Evolutionary conservation across 1,139 yeast genomes (phyloP).

Genomic region (Yamadazyma mexicana): DNA sequence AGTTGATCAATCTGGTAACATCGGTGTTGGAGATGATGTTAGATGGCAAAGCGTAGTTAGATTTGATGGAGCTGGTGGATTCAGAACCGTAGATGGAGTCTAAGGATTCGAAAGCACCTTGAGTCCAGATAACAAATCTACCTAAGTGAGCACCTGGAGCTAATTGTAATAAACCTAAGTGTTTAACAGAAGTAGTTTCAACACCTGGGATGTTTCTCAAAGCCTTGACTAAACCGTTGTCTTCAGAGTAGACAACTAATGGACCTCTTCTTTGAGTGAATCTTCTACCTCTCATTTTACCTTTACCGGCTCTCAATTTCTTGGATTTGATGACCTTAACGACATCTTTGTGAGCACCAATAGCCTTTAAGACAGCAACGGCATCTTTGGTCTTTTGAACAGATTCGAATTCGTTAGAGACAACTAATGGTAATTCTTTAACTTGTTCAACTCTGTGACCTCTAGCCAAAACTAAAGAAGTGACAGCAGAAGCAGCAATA

Average conservation of each 20-base stretch:
- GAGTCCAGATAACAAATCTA: conserved; percentile 99
- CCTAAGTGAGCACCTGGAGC: conserved; percentile 99
- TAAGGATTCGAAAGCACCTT: conserved; percentile 94
- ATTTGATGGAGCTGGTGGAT: conserved; percentile 79
- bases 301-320: conserved; percentile 99
- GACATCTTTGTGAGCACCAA: conserved; percentile 99
- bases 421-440: conserved; percentile 98
- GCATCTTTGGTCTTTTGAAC: conserved; percentile 98
- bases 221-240: conserved; percentile 97
- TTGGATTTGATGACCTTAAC: conserved; percentile 97
- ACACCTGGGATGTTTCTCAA: conserved; percentile 99
- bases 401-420: conserved; percentile 89
- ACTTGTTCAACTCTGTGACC: conserved; percentile 99
- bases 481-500: conserved; percentile 98
- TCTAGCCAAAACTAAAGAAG: conserved; percentile 98
- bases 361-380: conserved; percentile 95
- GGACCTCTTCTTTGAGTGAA: conserved; percentile 99
- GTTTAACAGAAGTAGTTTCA: conserved; percentile 90
- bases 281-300: conserved; percentile 99
- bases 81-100: conserved; percentile 98
- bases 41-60: conserved; percentile 89
- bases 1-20: conserved; percentile 96
- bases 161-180: conserved; percentile 95
- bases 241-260: conserved; percentile 96
- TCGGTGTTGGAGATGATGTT: conserved; percentile 96